Conservation (phyloP, 202 grass and related monocot genomes). For the Carex sylvatica region DNA sequence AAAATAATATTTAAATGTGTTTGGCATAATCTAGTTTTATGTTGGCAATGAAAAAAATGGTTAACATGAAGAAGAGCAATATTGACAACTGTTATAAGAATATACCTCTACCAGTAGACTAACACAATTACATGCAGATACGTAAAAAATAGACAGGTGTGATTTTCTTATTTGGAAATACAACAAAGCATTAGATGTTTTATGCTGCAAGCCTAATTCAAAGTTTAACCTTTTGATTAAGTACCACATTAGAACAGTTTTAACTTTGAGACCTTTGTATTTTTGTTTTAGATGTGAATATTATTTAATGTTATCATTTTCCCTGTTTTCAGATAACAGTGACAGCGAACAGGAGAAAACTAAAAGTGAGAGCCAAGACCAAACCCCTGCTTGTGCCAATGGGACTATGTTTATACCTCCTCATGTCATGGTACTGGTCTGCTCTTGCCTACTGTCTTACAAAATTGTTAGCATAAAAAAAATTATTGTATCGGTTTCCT, state of each 20-base stretch:
- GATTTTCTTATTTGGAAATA: background rate
- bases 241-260: background rate
- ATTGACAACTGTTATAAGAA: background rate
- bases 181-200: background rate
- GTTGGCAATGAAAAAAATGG: background rate
- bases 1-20: background rate
- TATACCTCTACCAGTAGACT: background rate
- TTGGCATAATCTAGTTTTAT: background rate
- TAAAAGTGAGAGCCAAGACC: slow-evolving; percentile 15
- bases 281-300: background rate
- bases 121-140: background rate
- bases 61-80: background rate
- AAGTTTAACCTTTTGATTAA: background rate
- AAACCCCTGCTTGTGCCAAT: slow-evolving; percentile 1
- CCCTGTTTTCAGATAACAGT: slow-evolving; percentile 23
- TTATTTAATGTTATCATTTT: background rate
- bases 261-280: background rate
- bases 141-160: background rate
- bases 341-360: slow-evolving; percentile 27
- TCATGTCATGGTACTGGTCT: slow-evolving; percentile 14
- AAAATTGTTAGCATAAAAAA: background rate
- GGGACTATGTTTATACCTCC: slow-evolving; percentile 12
- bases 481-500: background rate
- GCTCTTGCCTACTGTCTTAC: background rate
- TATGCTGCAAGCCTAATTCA: background rate